Conservation (phyloP, 352 stramenopile genomes). For the Phytophthora nicotianae region DNA sequence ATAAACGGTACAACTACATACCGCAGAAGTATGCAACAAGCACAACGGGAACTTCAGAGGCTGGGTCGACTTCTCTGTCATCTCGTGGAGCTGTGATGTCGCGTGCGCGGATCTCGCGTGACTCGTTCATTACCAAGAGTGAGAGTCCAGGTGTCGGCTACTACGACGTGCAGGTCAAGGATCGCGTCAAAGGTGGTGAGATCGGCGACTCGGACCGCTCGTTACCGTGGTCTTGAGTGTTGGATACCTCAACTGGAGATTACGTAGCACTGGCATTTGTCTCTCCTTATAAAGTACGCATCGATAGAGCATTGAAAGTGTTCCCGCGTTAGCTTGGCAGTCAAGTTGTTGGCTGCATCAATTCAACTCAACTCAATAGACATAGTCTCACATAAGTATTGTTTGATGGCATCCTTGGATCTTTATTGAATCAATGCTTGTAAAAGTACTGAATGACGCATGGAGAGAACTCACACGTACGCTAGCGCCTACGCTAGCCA, state of each 20-base stretch:
- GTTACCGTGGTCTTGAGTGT: conserved; percentile 61
- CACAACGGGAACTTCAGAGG: conserved; percentile 35
- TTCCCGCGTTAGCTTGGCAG: conserved; percentile 8
- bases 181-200: conserved; percentile 73
- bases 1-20: conserved; percentile 76
- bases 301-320: conserved; percentile 16
- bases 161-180: conserved; percentile 74
- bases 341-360: conserved; percentile 9
- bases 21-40: conserved; percentile 58
- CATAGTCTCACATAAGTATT: conserved; percentile 1
- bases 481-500: conserved; percentile 26
- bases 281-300: conserved; percentile 23
- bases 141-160: conserved; percentile 77
- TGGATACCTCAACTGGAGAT: conserved; percentile 9
- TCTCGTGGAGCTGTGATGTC: conserved; percentile 75
- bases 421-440: conserved; percentile 7
- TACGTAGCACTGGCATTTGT: conserved; percentile 18
- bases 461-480: conserved; percentile 34
- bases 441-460: conserved; percentile 36
- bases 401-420: conserved; percentile 2
- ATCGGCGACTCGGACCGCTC: conserved; percentile 77
- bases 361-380: conserved; percentile 32
- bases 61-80: conserved; percentile 62
- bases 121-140: conserved; percentile 76
- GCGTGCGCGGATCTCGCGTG: conserved; percentile 58